Evolutionary conservation across 257 asterid genomes (phyloP).

Genomic region (Petunia axillaris): DNA sequence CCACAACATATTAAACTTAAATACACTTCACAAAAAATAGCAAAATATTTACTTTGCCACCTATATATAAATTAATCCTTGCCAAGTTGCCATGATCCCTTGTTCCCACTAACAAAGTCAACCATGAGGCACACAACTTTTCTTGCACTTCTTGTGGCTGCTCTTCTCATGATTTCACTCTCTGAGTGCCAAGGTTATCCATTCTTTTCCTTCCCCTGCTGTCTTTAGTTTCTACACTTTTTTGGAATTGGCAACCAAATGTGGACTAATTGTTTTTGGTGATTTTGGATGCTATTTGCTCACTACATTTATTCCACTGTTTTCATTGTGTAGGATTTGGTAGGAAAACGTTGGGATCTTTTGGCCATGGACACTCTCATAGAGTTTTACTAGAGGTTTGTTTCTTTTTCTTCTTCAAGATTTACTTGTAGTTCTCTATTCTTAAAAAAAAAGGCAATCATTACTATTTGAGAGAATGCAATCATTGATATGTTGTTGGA

Average conservation of each 20-base stretch:
- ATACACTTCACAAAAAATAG: too few species aligned
- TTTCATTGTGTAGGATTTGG: neutral
- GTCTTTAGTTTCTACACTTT: neutral
- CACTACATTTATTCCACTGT: neutral
- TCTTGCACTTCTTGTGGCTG: neutral
- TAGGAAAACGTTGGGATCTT: conserved; percentile 14
- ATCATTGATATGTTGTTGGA: too few species aligned
- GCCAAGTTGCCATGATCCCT: too few species aligned
- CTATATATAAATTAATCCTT: too few species aligned
- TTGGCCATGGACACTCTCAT: neutral
- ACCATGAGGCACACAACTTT: neutral
- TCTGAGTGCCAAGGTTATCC: neutral
- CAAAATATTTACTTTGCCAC: too few species aligned
- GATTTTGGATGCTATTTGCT: neutral
- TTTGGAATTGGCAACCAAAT: neutral
- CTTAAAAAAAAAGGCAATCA: neutral
- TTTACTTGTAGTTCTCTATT: neutral
- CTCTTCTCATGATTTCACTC: neutral
- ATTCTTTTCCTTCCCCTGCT: neutral
- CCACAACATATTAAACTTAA: too few species aligned
- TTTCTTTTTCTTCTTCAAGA: neutral
- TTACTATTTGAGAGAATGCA: too few species aligned
- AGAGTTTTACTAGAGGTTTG: neutral
- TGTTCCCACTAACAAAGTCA: neutral
- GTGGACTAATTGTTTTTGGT: neutral